Evolutionary conservation across 1,139 yeast species (phyloP).

Genomic region (Sugiyamaella neomexicana): DNA sequence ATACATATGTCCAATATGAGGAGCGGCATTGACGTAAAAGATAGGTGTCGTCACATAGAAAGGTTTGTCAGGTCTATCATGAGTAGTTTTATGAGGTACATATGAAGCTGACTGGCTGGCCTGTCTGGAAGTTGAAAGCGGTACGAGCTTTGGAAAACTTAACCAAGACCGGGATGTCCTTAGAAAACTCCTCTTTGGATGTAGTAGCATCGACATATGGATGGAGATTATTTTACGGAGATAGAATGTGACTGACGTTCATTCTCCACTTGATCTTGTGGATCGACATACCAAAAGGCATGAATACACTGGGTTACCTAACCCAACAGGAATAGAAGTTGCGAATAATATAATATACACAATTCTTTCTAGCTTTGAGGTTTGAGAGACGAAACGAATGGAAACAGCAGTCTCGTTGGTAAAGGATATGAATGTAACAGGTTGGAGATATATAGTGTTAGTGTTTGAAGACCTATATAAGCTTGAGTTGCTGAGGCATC

Average conservation of each 20-base stretch:
- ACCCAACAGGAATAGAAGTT: background rate
- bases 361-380: too few species aligned
- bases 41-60: slow-evolving; percentile 84
- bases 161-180: background rate
- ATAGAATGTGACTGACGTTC: background rate
- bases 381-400: background rate
- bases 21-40: slow-evolving; percentile 92
- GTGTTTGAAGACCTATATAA: background rate
- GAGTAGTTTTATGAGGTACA: slow-evolving; percentile 2
- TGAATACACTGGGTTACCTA: background rate
- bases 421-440: background rate
- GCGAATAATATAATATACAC: too few species aligned
- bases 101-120: background rate
- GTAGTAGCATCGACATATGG: background rate
- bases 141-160: background rate
- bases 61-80: slow-evolving; percentile 27
- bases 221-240: background rate
- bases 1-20: slow-evolving; percentile 92
- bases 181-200: background rate
- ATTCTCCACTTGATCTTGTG: background rate
- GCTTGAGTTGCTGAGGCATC: background rate
- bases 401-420: too few species aligned
- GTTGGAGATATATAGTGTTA: background rate
- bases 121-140: background rate
- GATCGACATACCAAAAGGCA: background rate